These are phyloP conservation scores for Auriscalpium microsporum DNA, from an alignment of 768 basidiomycete genomes.

Conservation along the genomic window DNA sequence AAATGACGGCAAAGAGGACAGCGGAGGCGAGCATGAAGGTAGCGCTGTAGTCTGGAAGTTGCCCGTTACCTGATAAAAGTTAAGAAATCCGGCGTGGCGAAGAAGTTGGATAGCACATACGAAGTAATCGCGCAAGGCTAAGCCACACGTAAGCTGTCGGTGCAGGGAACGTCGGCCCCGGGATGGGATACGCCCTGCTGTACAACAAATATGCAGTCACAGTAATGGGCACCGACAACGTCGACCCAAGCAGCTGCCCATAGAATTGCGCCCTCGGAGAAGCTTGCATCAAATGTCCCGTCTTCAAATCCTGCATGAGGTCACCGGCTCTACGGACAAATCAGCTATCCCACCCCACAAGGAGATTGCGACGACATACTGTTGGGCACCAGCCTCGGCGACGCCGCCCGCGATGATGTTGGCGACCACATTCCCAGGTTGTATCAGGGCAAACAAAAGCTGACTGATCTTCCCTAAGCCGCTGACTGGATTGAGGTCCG, in stretches of 20 bases:
- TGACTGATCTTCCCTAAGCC: conserved; percentile 95
- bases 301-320: conserved; percentile 98
- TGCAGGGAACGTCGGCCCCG: conserved; percentile 91
- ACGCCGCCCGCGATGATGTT: conserved; percentile 97
- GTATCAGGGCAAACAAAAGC: conserved; percentile 87
- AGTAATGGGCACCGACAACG: conserved; percentile 82
- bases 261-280: conserved; percentile 93
- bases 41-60: conserved; percentile 67
- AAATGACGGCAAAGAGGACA: conserved; percentile 56
- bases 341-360: neutral
- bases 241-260: conserved; percentile 86
- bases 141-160: conserved; percentile 95
- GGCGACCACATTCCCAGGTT: conserved; percentile 93
- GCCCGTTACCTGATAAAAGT: conserved; percentile 57
- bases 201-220: conserved; percentile 84
- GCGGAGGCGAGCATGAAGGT: conserved; percentile 79
- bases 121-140: conserved; percentile 62
- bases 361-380: conserved; percentile 38
- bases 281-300: conserved; percentile 85
- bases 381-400: conserved; percentile 92
- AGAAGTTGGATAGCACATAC: conserved; percentile 33
- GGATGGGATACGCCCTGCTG: conserved; percentile 79
- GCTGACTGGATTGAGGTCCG: conserved; percentile 87
- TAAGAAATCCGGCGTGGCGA: conserved; percentile 10
- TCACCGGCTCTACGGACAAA: conserved; percentile 69